Percentiles rank a stretch among this genome's conserved stretches.
These are phyloP conservation scores for Microbotryum lychnidis-dioicae DNA, from an alignment of 1,284 basidiomycete species.

Conservation along the genomic window DNA sequence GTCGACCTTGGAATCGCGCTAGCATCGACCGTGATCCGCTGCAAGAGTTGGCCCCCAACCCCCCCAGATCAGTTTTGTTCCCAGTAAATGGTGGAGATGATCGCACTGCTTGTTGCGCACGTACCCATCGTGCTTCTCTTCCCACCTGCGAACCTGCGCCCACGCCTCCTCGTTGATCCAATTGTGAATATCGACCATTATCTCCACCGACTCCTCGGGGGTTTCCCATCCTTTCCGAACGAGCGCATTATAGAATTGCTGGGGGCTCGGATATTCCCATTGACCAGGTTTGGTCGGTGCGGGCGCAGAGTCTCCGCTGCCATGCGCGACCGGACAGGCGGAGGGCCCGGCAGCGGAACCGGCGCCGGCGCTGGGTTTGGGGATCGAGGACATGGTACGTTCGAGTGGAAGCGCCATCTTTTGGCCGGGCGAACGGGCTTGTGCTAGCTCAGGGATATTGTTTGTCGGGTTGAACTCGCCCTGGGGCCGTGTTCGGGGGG, in stretches of 20 bases:
- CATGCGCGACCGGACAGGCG: conserved; percentile 37
- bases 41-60: not conserved
- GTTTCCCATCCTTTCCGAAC: conserved; percentile 97
- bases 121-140: conserved; percentile 56
- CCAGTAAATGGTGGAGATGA: not conserved
- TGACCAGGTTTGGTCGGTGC: conserved; percentile 32
- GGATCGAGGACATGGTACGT: conserved; percentile 75
- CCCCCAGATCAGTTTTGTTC: not conserved
- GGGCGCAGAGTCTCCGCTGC: conserved; percentile 2
- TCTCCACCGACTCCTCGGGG: conserved; percentile 89
- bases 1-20: conserved; percentile 78
- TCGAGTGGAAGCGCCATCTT: conserved; percentile 59
- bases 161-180: conserved; percentile 96
- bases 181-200: conserved; percentile 97
- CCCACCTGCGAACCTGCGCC: conserved; percentile 92
- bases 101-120: conserved; percentile 15
- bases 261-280: conserved; percentile 98
- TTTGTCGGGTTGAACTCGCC: conserved; percentile 65
- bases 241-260: conserved; percentile 97
- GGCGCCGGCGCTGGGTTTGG: conserved; percentile 49
- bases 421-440: conserved; percentile 56
- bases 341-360: conserved; percentile 31
- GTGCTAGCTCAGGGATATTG: conserved; percentile 76
- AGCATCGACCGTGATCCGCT: conserved; percentile 54
- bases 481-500: conserved; percentile 10